phyloP scores from a whole-genome alignment of 2,329 filamentous ascomycete genomes.

The Allantophomopsis cytisporea region DNA sequence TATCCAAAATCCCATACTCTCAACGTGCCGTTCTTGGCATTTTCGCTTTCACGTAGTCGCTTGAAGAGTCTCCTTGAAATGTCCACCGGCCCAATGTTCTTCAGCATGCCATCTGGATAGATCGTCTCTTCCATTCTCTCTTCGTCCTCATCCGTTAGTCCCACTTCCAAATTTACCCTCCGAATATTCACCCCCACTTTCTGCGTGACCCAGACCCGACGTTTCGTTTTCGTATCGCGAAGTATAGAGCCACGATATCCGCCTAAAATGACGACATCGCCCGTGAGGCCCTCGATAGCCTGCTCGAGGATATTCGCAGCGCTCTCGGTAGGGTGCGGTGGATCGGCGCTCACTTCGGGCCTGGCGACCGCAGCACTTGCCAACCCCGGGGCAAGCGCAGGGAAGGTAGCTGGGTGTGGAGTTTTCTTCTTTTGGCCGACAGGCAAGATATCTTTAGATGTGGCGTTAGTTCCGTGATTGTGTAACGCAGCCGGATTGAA shows the following conservation, averaged over 20 bases:
- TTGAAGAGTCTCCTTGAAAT: constrained; percentile 75
- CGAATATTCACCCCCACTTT: constrained; percentile 86
- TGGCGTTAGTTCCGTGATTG: constrained; percentile 6
- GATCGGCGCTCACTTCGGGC: constrained; percentile 16
- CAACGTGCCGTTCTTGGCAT: constrained; percentile 55
- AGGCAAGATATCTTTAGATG: constrained; percentile 13
- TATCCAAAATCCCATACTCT: constrained; percentile 86
- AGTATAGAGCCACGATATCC: constrained; percentile 87
- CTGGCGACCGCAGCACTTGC: constrained; percentile 5
- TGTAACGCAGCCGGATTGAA: constrained; percentile 12
- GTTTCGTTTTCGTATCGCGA: constrained; percentile 65
- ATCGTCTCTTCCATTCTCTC: constrained; percentile 73
- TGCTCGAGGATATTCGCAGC: constrained; percentile 22
- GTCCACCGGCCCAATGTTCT: constrained; percentile 83
- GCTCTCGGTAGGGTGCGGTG: constrained; percentile 21
- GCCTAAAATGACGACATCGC: constrained; percentile 79
- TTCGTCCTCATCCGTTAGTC: constrained; percentile 69
- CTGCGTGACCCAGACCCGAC: constrained; percentile 89
- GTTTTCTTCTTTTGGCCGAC: constrained; percentile 9
- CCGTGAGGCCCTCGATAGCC: constrained; percentile 56
- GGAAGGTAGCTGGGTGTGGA: constrained; percentile 6
- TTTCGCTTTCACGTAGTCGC: constrained; percentile 59
- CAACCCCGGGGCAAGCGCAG: constrained; percentile 9
- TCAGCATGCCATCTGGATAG: constrained; percentile 76
- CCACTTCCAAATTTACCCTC: constrained; percentile 84